These are phyloP conservation scores for Candida maesae DNA, from an alignment of 805 yeast species.

Conservation along the genomic window DNA sequence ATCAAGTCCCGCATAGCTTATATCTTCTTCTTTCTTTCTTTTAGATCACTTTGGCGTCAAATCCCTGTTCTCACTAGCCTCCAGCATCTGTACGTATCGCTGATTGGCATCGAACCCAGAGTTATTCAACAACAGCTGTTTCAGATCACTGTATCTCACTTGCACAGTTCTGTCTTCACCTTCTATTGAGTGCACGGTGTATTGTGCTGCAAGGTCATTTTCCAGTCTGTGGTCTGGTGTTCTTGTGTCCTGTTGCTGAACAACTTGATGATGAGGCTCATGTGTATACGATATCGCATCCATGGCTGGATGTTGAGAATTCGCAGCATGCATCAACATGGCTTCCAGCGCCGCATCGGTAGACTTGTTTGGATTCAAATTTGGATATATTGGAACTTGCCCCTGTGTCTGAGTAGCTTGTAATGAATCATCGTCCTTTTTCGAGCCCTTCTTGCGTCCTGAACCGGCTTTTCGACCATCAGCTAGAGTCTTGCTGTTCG, in stretches of 20 bases:
- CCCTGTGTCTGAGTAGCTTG: background rate
- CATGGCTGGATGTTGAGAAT: slow-evolving; percentile 3
- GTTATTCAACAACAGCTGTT: slow-evolving; percentile 9
- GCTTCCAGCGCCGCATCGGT: slow-evolving; percentile 4
- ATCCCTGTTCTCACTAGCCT: background rate
- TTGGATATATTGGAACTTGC: slow-evolving; percentile 4
- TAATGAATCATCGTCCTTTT: background rate
- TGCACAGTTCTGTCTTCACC: slow-evolving; percentile 9
- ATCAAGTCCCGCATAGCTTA: too few species aligned
- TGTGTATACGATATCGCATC: slow-evolving; percentile 5
- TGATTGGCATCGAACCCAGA: slow-evolving; percentile 3
- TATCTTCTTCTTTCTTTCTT: too few species aligned
- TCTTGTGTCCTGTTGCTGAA: background rate
- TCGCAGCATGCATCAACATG: slow-evolving; percentile 6
- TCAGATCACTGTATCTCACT: slow-evolving; percentile 13
- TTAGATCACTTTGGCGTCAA: background rate
- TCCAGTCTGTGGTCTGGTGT: background rate
- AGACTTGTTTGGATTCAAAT: slow-evolving; percentile 1
- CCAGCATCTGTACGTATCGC: slow-evolving; percentile 9
- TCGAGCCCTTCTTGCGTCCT: slow-evolving; percentile 23
- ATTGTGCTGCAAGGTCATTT: slow-evolving; percentile 3
- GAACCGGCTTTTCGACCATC: slow-evolving; percentile 27
- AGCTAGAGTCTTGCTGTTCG: slow-evolving; percentile 23
- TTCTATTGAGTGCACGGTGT: slow-evolving; percentile 7
- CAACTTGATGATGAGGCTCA: too few species aligned